phyloP scores from a whole-genome alignment of 441 rosid genomes.

The Gossypium gossypioides region DNA sequence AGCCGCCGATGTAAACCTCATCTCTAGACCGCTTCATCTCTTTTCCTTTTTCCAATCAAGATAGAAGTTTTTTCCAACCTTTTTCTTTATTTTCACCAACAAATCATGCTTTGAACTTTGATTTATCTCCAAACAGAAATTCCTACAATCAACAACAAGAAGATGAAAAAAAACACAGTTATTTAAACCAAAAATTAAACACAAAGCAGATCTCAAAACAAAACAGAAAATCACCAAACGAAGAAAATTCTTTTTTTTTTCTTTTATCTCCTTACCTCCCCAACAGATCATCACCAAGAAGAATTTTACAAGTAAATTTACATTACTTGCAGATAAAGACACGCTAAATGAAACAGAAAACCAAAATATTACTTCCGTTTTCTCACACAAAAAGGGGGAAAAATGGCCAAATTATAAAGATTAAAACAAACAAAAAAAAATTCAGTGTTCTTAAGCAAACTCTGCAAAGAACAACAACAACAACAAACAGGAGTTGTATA shows the following conservation, averaged over 20 bases:
- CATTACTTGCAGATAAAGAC: conserved; percentile 39
- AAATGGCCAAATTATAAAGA: conserved; percentile 18
- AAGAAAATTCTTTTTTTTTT: conserved; percentile 7
- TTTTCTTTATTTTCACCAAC: conserved; percentile 21
- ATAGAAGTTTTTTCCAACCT: background rate
- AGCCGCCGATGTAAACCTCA: conserved; percentile 35
- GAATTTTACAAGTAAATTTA: conserved; percentile 25
- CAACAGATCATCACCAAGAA: conserved; percentile 21
- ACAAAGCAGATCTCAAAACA: conserved; percentile 42
- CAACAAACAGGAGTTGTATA: background rate
- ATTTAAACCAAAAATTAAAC: conserved; percentile 13
- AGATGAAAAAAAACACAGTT: conserved; percentile 1
- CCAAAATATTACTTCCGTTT: background rate
- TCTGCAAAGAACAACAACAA: background rate
- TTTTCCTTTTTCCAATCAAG: background rate
- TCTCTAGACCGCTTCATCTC: conserved; percentile 83
- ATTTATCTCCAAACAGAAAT: conserved; percentile 20
- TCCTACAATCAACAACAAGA: conserved; percentile 14
- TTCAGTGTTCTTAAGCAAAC: conserved; percentile 15
- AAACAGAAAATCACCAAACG: conserved; percentile 11
- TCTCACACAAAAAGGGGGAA: background rate
- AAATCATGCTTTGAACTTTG: conserved; percentile 34
- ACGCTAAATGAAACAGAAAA: conserved; percentile 16
- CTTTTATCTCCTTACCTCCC: conserved; percentile 15
- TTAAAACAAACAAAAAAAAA: conserved; percentile 3